Percentiles rank a stretch among this genome's conserved stretches.
Conservation (phyloP, 169 alveolate genomes). For the Cryptosporidium ryanae region DNA sequence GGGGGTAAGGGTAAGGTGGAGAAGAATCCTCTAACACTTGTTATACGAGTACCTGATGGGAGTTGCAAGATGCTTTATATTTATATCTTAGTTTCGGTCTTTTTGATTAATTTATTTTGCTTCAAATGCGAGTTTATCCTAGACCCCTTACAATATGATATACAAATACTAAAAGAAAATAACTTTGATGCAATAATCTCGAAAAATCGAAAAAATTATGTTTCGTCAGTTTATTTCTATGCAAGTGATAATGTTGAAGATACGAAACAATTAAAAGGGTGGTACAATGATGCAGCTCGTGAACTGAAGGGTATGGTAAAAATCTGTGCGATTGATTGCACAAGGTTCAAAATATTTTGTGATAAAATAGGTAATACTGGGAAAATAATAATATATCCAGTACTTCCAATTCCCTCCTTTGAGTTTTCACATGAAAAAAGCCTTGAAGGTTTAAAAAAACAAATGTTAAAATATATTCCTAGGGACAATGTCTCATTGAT, state of each 20-base stretch:
- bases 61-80: background rate
- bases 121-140: conserved; percentile 7
- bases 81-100: background rate
- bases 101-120: background rate
- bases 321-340: conserved; percentile 87
- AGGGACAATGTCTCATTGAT: conserved; percentile 76
- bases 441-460: conserved; percentile 76
- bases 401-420: conserved; percentile 84
- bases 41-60: background rate
- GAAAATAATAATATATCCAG: conserved; percentile 84
- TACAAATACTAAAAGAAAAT: conserved; percentile 43
- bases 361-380: conserved; percentile 81
- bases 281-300: conserved; percentile 82
- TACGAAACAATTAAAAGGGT: conserved; percentile 75
- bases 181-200: conserved; percentile 81
- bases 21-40: too few relatives aligned
- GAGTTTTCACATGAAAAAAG: conserved; percentile 80
- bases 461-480: conserved; percentile 79
- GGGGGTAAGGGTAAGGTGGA: background rate
- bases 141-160: conserved; percentile 67
- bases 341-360: conserved; percentile 79
- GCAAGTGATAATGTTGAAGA: conserved; percentile 78
- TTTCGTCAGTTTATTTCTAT: conserved; percentile 84
- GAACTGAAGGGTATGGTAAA: conserved; percentile 87
- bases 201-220: conserved; percentile 80